These are phyloP conservation scores for Naegleria gruberi DNA, from an alignment of 208 protist species.

Conservation along the genomic window DNA sequence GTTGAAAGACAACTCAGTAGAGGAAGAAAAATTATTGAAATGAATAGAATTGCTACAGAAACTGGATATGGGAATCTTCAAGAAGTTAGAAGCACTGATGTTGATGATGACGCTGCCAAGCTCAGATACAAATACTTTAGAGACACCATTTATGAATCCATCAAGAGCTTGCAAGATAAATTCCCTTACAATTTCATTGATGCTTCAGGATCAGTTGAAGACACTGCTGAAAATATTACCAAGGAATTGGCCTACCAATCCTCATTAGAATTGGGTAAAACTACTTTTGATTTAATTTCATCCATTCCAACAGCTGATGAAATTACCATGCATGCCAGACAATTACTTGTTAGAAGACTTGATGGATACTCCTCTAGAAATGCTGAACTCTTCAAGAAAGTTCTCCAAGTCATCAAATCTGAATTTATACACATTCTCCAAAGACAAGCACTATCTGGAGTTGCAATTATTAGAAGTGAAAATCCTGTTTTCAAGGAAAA, in stretches of 20 bases:
- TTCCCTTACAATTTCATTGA: conserved; percentile 16
- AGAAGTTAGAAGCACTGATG: background rate
- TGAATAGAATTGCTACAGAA: background rate
- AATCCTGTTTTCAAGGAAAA: background rate
- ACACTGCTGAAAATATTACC: background rate
- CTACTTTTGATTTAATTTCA: background rate
- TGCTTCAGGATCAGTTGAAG: background rate
- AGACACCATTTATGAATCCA: background rate
- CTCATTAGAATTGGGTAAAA: background rate
- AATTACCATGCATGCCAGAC: background rate
- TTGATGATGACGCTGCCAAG: background rate
- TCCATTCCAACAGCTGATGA: background rate
- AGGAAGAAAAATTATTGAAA: background rate
- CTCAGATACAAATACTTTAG: background rate
- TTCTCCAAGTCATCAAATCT: background rate
- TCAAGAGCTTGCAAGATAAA: background rate
- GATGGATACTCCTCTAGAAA: background rate
- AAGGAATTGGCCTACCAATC: background rate
- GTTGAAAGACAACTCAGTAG: background rate
- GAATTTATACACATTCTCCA: background rate
- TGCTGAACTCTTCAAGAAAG: background rate
- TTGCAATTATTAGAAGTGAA: background rate
- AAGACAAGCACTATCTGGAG: background rate
- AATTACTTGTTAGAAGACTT: background rate
- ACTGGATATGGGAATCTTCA: background rate